Evolutionary conservation across 1,284 basidiomycete species (phyloP), one percentile per base, ranked within the genome.

Genomic region (Anthracocystis walkeri): DNA sequence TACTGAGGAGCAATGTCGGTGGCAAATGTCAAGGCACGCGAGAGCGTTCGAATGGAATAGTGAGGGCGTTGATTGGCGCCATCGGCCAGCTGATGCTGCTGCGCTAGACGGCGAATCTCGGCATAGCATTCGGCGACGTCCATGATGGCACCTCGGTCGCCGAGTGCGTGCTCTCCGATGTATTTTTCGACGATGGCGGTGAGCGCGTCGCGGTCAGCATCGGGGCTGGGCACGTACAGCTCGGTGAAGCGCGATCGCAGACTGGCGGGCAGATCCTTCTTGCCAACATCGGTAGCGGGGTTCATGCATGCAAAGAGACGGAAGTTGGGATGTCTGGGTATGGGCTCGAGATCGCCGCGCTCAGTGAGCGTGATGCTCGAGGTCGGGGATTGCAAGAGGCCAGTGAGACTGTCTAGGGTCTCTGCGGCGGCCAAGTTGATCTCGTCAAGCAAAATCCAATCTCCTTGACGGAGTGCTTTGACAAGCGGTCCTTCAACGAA

Each of bases 261-360:
- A 77, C 92, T 92, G 0, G 92, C 91, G 11, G 94, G 93, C 1
- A 99, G 90, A 80, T 98, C 96, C 82, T 95, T 96, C 88, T 99
- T 99, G 58, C 97, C 97, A 21, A 98, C 93, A 77, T 99, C 97
- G 2, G 96, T 99, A 0, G 97, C 97, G 2, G 97, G 97, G 83
- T 99, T 99, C 97, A 99, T 99, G 85, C 97, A 99, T 2, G 95
- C 95, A 82, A 99, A 99, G 8, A 99, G 88, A 27, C 96, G 92
- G 87, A 99, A 99, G 79, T 97, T 92, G 20, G 94, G 91, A 85
- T 99, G 97, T 1, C 97, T 91, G 35, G 91, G 91, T 27, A 99
- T 89, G 0, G 93, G 92, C 81, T 95, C 93, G 61, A 98, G 87
- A 31, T 95, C 93, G 1, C 96, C 97, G 83, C 95, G 91, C 84